A percentile compares a stretch with the other conserved stretches of the same genome.
These are phyloP conservation scores for Ramichloridium luteum DNA, from an alignment of 2,329 filamentous ascomycete genomes.

Conservation along the genomic window DNA sequence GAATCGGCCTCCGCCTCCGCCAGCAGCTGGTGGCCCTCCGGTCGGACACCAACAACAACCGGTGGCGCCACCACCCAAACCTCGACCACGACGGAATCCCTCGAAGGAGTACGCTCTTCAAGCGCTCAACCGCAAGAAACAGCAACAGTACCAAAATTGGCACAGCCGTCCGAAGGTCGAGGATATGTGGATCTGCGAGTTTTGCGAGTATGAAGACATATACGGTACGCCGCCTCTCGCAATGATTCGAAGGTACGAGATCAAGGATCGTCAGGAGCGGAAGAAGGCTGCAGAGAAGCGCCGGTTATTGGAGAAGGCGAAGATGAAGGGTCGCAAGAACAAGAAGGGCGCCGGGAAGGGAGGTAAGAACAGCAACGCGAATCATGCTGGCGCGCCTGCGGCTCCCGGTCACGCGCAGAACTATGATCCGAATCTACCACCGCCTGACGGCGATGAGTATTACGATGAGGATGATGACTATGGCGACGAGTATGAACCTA, in stretches of 20 bases:
- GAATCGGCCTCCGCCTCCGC: slow-evolving; percentile 13
- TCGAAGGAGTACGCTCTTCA: slow-evolving; percentile 62
- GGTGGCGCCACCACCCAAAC: slow-evolving; percentile 39
- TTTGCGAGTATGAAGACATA: slow-evolving; percentile 94
- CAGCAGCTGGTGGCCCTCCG: slow-evolving; percentile 17
- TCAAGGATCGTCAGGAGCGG: slow-evolving; percentile 77
- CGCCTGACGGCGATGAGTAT: slow-evolving; percentile 21
- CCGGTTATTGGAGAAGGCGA: slow-evolving; percentile 77
- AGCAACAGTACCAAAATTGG: slow-evolving; percentile 65
- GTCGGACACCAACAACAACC: slow-evolving; percentile 21
- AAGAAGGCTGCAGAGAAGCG: slow-evolving; percentile 78
- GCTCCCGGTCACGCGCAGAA: too few relatives aligned
- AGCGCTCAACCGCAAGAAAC: slow-evolving; percentile 62
- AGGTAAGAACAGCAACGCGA: slow-evolving; percentile 14
- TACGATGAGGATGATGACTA: slow-evolving; percentile 17
- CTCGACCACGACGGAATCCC: slow-evolving; percentile 46
- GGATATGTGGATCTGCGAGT: slow-evolving; percentile 91
- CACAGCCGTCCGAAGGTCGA: slow-evolving; percentile 58
- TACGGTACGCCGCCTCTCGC: slow-evolving; percentile 79
- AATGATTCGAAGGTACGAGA: slow-evolving; percentile 82
- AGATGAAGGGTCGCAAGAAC: slow-evolving; percentile 81
- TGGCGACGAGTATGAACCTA: slow-evolving; percentile 18
- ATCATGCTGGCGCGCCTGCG: too few relatives aligned
- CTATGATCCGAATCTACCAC: slow-evolving; percentile 21
- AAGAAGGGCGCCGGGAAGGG: slow-evolving; percentile 53